Evolutionary conservation across 768 basidiomycete species (phyloP).

Genomic region (Termitomyces sp.): DNA sequence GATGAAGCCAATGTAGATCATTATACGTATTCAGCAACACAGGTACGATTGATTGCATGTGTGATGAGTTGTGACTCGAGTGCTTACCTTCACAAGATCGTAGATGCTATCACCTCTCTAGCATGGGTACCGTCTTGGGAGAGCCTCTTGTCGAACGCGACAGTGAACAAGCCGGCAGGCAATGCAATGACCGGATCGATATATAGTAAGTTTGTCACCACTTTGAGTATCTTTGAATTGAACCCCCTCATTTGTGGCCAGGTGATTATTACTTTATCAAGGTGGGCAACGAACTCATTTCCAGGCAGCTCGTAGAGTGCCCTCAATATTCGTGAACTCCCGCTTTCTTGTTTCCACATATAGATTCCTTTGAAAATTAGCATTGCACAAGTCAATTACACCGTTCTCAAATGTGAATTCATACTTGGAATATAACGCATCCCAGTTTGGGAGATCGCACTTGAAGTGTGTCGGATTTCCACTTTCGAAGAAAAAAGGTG

Average conservation of each 20-base stretch:
- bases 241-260: conserved; percentile 13
- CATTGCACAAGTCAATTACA: too few relatives aligned
- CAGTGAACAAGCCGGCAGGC: conserved; percentile 14
- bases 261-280: conserved; percentile 62
- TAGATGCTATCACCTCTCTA: conserved; percentile 10
- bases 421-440: neutral
- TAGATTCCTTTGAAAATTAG: neutral
- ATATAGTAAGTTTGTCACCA: conserved; percentile 25
- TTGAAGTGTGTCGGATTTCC: neutral
- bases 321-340: neutral
- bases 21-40: conserved; percentile 45
- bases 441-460: neutral
- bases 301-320: conserved; percentile 37
- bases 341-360: neutral
- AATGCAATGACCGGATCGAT: conserved; percentile 12
- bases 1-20: conserved; percentile 22
- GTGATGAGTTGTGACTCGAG: neutral
- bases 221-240: neutral
- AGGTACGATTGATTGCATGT: conserved; percentile 21
- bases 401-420: too few relatives aligned
- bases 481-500: too few relatives aligned
- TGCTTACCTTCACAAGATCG: conserved; percentile 4
- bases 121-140: conserved; percentile 15
- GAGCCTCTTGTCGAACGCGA: conserved; percentile 15
- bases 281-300: conserved; percentile 46